Evolutionary conservation across 257 asterid species (phyloP).

Genomic region (Przewalskia tangutica): DNA sequence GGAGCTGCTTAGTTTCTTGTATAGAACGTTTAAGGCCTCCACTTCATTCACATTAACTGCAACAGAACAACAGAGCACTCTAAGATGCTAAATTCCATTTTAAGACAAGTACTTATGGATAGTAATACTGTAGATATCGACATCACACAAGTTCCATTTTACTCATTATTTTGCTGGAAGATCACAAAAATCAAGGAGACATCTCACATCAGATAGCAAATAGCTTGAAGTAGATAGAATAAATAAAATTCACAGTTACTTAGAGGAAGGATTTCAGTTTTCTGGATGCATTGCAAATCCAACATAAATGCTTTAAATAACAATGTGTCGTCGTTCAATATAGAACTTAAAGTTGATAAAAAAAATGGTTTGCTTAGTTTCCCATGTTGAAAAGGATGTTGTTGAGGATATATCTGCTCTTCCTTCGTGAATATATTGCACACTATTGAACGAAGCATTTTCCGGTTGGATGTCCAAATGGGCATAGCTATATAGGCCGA

Average conservation of each 20-base stretch:
- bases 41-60: constrained; percentile 79
- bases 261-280: not conserved
- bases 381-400: not conserved
- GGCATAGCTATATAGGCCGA: too few relatives aligned
- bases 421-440: not conserved
- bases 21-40: constrained; percentile 60
- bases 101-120: not conserved
- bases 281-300: not conserved
- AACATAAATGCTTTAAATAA: not conserved
- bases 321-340: not conserved
- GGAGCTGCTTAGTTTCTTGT: constrained; percentile 57
- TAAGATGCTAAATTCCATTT: not conserved
- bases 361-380: too few relatives aligned
- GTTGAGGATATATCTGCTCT: not conserved
- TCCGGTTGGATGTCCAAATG: not conserved
- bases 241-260: not conserved
- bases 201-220: not conserved
- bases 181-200: not conserved
- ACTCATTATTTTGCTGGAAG: not conserved
- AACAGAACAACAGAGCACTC: not conserved
- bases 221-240: not conserved
- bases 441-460: not conserved
- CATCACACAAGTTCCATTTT: not conserved
- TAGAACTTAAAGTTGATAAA: not conserved
- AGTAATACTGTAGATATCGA: not conserved